These are phyloP conservation scores for Kuraishia capsulata DNA, from an alignment of 805 yeast genomes.

Conservation along the genomic window DNA sequence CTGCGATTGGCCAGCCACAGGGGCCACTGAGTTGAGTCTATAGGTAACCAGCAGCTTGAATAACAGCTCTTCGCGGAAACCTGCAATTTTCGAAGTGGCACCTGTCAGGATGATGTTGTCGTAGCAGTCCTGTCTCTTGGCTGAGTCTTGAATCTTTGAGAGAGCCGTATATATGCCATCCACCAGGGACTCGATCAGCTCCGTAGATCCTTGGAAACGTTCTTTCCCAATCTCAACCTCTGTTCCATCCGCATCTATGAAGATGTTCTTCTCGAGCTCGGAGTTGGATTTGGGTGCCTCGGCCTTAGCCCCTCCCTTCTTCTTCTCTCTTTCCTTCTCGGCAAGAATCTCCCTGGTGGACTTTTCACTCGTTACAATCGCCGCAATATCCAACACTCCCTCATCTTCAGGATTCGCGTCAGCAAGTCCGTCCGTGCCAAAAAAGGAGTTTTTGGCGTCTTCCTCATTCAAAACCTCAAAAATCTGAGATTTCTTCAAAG, in stretches of 20 bases:
- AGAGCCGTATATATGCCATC: constrained; percentile 44
- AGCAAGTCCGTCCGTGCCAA: constrained; percentile 41
- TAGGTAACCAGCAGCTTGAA: constrained; percentile 36
- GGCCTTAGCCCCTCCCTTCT: constrained; percentile 6
- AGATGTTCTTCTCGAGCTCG: constrained; percentile 66
- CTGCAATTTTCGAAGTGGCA: constrained; percentile 63
- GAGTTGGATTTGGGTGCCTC: constrained; percentile 37
- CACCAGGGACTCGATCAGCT: constrained; percentile 47
- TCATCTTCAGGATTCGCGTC: constrained; percentile 34
- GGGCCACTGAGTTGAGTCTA: constrained; percentile 11
- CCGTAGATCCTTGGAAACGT: constrained; percentile 73
- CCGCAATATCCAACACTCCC: constrained; percentile 81
- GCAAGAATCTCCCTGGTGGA: constrained; percentile 39
- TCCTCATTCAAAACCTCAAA: constrained; percentile 74
- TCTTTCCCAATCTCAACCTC: constrained; percentile 74
- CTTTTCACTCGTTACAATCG: constrained; percentile 72
- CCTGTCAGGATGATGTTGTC: constrained; percentile 78
- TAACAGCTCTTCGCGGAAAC: constrained; percentile 65
- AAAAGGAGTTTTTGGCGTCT: constrained; percentile 51
- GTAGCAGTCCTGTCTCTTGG: constrained; percentile 73
- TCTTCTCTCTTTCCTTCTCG: constrained; percentile 14
- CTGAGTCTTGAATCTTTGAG: constrained; percentile 46
- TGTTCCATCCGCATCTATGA: constrained; percentile 50
- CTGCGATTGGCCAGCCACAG: not conserved
- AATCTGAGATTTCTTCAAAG: constrained; percentile 63